Base-by-base conservation (phyloP, 306 rosid species). In the Cucurbita moschata region DNA sequence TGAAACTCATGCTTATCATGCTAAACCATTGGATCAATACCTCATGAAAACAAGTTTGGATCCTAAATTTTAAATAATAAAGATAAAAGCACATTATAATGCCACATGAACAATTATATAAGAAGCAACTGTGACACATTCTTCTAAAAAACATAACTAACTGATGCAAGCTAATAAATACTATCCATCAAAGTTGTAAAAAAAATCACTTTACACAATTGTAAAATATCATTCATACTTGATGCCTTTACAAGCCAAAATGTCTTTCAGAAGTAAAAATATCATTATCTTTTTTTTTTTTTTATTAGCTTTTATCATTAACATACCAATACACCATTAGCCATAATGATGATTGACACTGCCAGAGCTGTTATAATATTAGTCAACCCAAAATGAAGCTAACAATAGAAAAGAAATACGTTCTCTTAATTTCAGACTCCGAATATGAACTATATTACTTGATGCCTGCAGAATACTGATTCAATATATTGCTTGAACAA, bases 401-500 rank as follows among this genome's bases (percentile, higher is more conserved):
- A n/a, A 30, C 65, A 30, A 26, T 30, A 30, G 40, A 26, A 58
- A 53, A 58, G 15, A 58, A 23, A 23, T 10, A 58, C 11, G 63
- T 14, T 10, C 40, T 23, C 40, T 10, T 58, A 58, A 12, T 59
- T 38, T 11, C 42, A 13, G 42, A 58, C 11, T 13, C 65, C 42
- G 8, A 60, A 39, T 62, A 15, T 39, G 69, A 42, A 64, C 15
- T 38, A 64, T 6, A 62, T 39, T 59, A 64, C 51, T 42, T 8
- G 7, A 21, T 37, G 47, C 21, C 68, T 7, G 1, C 30, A 14
- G 47, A 26, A 51, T 56, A 15, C 15, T 7, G 15, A 63, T 63
- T 63, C 70, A 63, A 76, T 18, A 63, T 30, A 58, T 56, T 11
- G 51, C 59, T 18, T 21, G 9, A 6, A 79, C 67, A 78, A 59